A percentile compares a stretch with the other conserved stretches of the same genome.
Evolutionary conservation across 2,329 filamentous ascomycete species (phyloP).

Genomic region (Nothophoma quercina): DNA sequence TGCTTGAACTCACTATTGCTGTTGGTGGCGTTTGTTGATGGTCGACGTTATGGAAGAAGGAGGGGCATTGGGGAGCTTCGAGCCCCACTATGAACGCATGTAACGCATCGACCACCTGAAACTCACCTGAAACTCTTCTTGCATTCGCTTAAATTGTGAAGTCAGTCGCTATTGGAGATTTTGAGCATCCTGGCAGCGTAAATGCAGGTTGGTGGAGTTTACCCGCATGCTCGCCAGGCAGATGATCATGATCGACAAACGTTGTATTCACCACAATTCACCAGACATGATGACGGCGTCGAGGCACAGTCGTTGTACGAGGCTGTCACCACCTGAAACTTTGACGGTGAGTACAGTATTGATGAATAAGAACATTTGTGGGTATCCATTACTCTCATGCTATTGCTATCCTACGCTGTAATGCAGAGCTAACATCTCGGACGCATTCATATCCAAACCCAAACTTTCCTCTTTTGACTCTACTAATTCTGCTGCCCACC

Average conservation of each 20-base stretch:
- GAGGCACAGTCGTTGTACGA: no score
- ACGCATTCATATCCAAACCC: not conserved
- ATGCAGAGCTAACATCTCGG: not conserved
- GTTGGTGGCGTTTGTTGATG: slow-evolving; percentile 25
- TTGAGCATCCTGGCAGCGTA: not conserved
- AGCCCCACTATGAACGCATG: slow-evolving; percentile 33
- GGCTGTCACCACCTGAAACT: no score
- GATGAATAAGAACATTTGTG: not conserved
- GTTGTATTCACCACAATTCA: not conserved
- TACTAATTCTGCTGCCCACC: slow-evolving; percentile 13
- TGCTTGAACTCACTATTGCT: slow-evolving; percentile 8
- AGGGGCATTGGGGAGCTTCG: slow-evolving; percentile 28
- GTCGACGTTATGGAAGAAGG: slow-evolving; percentile 24
- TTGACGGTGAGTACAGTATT: not conserved
- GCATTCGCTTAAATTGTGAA: slow-evolving; percentile 5
- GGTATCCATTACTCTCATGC: not conserved
- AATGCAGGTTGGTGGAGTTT: not conserved
- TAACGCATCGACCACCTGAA: slow-evolving; percentile 17
- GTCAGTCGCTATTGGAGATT: slow-evolving; percentile 5
- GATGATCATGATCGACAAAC: slow-evolving; percentile 10
- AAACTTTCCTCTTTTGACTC: not conserved
- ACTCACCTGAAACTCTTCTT: slow-evolving; percentile 16
- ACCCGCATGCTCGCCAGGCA: slow-evolving; percentile 2
- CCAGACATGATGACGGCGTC: not conserved
- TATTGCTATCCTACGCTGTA: not conserved